Percentiles rank a stretch among this genome's conserved stretches.
Conservation (phyloP, 2,329 filamentous ascomycete species). For the Fusarium musae region DNA sequence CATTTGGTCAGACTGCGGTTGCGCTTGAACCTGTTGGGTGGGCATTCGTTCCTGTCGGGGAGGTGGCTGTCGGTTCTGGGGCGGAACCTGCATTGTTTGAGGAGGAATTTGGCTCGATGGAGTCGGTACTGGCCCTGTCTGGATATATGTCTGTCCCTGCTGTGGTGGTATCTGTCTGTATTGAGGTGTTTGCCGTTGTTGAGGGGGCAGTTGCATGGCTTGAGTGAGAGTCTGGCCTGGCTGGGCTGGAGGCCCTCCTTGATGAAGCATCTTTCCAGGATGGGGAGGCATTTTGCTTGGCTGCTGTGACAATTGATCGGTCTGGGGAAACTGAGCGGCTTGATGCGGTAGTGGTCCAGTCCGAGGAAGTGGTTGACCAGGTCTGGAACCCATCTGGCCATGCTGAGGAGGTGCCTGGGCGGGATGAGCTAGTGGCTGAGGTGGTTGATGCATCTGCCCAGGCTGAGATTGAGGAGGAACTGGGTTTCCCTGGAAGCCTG, state of each 20-base stretch:
- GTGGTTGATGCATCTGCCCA: neutral
- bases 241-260: neutral
- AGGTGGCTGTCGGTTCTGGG: neutral
- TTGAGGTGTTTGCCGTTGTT: neutral
- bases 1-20: neutral
- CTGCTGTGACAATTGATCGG: neutral
- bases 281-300: neutral
- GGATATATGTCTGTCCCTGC: neutral
- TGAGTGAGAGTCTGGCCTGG: neutral
- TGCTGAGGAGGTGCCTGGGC: neutral
- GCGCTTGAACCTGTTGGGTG: neutral
- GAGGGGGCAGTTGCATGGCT: neutral
- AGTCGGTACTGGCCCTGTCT: neutral
- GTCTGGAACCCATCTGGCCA: neutral
- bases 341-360: neutral
- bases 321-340: neutral
- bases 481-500: slow-evolving; percentile 11
- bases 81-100: neutral
- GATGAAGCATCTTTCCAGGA: neutral
- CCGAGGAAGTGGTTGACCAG: slow-evolving; percentile 3
- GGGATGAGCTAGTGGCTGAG: slow-evolving; percentile 6
- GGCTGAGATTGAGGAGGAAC: slow-evolving; percentile 6
- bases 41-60: neutral
- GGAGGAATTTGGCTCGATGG: neutral
- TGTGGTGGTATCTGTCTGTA: neutral